Base-by-base conservation (phyloP, 1,284 basidiomycete genomes). In the Fomitopsis pinicola region DNA sequence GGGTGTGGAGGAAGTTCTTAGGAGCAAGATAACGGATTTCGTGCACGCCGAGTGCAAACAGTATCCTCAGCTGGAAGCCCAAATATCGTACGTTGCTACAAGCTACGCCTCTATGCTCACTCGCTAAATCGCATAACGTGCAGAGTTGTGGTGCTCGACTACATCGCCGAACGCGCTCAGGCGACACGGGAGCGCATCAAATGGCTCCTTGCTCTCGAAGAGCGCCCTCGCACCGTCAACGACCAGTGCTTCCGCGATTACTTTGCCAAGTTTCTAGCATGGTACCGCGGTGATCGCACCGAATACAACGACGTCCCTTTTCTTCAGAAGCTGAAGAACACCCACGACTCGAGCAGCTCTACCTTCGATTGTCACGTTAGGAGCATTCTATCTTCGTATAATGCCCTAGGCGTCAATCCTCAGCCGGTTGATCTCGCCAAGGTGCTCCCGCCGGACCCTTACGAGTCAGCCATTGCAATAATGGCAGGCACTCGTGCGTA, bases 401-500 rank as follows among this genome's bases (percentile, higher is more conserved):
- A 71, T 0, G 74, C 78, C 38, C 62, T 86, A 0, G 85, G 84
- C 0, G 65, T 87, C 15, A 76, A 76, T 0, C 68, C 79, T 1
- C 72, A 76, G 38, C 69, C 80, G 0, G 67, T 70, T 1, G 82
- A 86, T 56, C 68, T 88, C 0, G 71, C 80, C 0, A 85, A 81
- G 62, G 69, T 92, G 0, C 73, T 86, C 2, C 79, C 83, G 0
- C 60, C 78, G 0, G 85, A 89, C 63, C 72, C 73, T 0, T 82
- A 79, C 76, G 83, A 85, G 22, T 75, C 81, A 0, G 86, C 83
- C 0, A 69, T 91, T 3, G 69, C 72, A 10, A 87, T 91, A 65
- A 89, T 90, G 86, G 85, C 89, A 0, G 81, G 85, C 44, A 85
- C 87, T 3, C 77, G 87, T 1, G 90, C 86, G 0, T 91, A 91